These are phyloP conservation scores for Gossypium turneri DNA, from an alignment of 345 rosid genomes.

Conservation along the genomic window DNA sequence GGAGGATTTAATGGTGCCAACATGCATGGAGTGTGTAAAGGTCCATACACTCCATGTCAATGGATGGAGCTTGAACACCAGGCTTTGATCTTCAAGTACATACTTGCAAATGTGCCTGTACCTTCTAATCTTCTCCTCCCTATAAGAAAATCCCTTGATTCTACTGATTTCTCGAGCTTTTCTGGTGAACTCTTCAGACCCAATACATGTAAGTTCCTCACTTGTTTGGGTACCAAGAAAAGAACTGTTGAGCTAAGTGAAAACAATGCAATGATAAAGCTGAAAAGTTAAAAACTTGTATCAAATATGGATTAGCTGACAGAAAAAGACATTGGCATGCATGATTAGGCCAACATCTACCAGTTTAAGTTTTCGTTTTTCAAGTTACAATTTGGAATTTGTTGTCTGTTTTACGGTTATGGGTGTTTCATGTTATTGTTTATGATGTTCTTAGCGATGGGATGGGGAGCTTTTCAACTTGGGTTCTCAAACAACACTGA, in stretches of 20 bases:
- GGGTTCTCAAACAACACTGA: conserved; percentile 81
- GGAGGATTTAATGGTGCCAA: conserved; percentile 33
- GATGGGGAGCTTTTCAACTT: conserved; percentile 77
- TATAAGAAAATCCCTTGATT: conserved; percentile 66
- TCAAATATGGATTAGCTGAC: neutral
- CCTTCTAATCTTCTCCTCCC: conserved; percentile 74
- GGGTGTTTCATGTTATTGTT: neutral
- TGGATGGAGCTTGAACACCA: conserved; percentile 97
- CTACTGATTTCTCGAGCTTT: conserved; percentile 42
- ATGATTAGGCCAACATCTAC: neutral
- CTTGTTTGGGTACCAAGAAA: conserved; percentile 2
- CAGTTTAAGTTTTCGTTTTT: neutral
- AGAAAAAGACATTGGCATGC: neutral
- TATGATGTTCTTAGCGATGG: conserved; percentile 32
- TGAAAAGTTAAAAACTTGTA: neutral
- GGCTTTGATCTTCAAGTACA: conserved; percentile 84
- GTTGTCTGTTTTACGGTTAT: neutral
- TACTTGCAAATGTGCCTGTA: conserved; percentile 69
- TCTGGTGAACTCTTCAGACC: conserved; percentile 41
- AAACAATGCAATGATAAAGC: neutral
- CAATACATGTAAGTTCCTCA: conserved; percentile 45
- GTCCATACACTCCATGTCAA: conserved; percentile 64
- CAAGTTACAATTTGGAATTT: neutral
- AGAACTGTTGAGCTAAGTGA: neutral
- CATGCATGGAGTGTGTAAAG: conserved; percentile 41